Conservation (phyloP, 2,329 filamentous ascomycete species). For the Colletotrichum agaves region DNA sequence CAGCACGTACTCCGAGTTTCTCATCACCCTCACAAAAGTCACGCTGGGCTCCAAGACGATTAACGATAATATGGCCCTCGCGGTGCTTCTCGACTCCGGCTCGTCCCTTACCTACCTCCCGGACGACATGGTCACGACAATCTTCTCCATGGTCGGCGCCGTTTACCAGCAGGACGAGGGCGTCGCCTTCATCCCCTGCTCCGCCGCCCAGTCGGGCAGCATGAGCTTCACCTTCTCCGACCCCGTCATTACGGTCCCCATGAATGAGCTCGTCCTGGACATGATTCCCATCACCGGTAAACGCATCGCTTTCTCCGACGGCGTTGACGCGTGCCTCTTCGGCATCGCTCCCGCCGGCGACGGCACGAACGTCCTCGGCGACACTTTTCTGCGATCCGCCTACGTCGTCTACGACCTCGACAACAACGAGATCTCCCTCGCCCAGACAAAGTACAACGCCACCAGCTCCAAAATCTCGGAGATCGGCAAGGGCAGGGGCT, state of each 20-base stretch:
- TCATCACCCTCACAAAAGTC: constrained; percentile 75
- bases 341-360: constrained; percentile 70
- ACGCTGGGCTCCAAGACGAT: constrained; percentile 55
- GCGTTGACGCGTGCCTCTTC: constrained; percentile 70
- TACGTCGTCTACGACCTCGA: constrained; percentile 81
- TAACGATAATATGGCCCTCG: constrained; percentile 62
- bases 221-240: constrained; percentile 67
- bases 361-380: constrained; percentile 72
- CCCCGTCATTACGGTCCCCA: constrained; percentile 63
- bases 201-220: constrained; percentile 53
- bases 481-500: constrained; percentile 59
- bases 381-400: constrained; percentile 79
- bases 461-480: constrained; percentile 62
- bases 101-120: constrained; percentile 76
- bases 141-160: constrained; percentile 70
- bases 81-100: constrained; percentile 78
- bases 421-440: constrained; percentile 77
- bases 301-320: constrained; percentile 63
- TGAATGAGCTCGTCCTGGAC: constrained; percentile 70
- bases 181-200: constrained; percentile 71
- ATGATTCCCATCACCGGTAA: constrained; percentile 57
- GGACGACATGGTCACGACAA: constrained; percentile 59
- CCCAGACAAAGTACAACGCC: constrained; percentile 72
- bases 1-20: constrained; percentile 69
- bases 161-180: constrained; percentile 63